phyloP scores from a whole-genome alignment of 129 eudicot genomes.

The Mikania micrantha region DNA sequence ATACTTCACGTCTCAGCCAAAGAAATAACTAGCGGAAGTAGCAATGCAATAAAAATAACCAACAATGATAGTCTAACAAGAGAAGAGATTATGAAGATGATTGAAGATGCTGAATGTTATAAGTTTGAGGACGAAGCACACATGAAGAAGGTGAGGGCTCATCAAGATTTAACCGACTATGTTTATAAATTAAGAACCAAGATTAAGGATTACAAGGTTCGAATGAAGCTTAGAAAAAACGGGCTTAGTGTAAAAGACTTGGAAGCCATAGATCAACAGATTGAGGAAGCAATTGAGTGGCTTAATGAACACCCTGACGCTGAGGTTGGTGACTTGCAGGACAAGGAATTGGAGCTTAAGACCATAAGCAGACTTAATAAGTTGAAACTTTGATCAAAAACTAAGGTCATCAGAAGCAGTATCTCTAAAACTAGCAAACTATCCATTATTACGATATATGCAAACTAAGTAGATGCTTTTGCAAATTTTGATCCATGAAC shows the following conservation, averaged over 20 bases:
- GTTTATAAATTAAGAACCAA: conserved; percentile 2
- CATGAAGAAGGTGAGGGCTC: neutral
- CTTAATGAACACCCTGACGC: conserved; percentile 5
- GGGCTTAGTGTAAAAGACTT: conserved; percentile 5
- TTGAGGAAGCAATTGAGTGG: conserved; percentile 5
- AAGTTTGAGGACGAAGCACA: conserved; percentile 16
- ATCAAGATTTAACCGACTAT: neutral
- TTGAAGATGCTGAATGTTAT: conserved; percentile 14
- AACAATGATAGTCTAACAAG: neutral
- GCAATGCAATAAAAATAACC: neutral
- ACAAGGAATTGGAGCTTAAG: neutral
- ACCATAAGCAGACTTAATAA: neutral
- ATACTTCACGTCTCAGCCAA: conserved; percentile 7
- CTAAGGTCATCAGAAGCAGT: no score
- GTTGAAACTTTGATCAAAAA: no score
- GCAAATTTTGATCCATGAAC: no score
- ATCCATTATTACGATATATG: no score
- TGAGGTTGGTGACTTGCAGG: neutral
- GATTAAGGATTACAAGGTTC: neutral
- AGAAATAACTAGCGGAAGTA: neutral
- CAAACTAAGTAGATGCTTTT: no score
- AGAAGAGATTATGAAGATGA: conserved; percentile 4
- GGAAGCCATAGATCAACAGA: neutral
- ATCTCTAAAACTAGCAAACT: no score
- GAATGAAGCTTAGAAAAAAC: neutral